phyloP scores from a whole-genome alignment of 345 rosid genomes.

The Eucalyptus camaldulensis region DNA sequence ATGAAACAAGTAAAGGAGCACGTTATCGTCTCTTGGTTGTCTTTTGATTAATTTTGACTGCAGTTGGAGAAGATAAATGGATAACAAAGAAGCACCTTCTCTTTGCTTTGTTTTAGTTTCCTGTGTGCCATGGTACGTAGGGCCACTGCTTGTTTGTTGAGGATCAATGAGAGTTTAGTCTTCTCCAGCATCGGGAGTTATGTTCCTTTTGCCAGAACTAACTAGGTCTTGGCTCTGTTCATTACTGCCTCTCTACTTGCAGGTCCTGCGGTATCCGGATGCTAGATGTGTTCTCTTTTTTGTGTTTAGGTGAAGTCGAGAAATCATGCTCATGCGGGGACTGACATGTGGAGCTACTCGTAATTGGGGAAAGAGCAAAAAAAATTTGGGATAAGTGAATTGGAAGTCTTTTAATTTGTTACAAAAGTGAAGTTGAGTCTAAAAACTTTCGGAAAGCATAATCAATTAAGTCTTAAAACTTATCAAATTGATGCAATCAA shows the following conservation, averaged over 20 bases:
- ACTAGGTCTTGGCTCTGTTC: background rate
- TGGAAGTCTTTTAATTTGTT: no score
- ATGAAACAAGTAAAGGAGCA: background rate
- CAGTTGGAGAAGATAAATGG: background rate
- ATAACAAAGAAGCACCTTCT: background rate
- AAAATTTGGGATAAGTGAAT: background rate
- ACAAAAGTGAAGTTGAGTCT: no score
- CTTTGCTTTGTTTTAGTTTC: background rate
- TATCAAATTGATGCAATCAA: rapidly evolving
- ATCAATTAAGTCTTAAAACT: rapidly evolving
- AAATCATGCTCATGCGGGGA: background rate
- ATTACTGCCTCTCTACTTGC: background rate
- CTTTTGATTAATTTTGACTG: background rate
- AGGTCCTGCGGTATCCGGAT: background rate
- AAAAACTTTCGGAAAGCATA: rapidly evolving
- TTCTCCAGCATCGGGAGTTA: background rate
- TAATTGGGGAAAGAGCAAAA: background rate
- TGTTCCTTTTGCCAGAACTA: background rate
- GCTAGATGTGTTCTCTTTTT: background rate
- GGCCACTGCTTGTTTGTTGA: background rate
- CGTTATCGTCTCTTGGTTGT: background rate
- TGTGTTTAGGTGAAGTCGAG: background rate
- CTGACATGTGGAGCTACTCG: background rate
- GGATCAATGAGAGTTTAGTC: background rate
- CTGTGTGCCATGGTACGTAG: background rate